Evolutionary conservation across 2,329 filamentous ascomycete genomes (phyloP).

Genomic region (Paramyrothecium sp.): DNA sequence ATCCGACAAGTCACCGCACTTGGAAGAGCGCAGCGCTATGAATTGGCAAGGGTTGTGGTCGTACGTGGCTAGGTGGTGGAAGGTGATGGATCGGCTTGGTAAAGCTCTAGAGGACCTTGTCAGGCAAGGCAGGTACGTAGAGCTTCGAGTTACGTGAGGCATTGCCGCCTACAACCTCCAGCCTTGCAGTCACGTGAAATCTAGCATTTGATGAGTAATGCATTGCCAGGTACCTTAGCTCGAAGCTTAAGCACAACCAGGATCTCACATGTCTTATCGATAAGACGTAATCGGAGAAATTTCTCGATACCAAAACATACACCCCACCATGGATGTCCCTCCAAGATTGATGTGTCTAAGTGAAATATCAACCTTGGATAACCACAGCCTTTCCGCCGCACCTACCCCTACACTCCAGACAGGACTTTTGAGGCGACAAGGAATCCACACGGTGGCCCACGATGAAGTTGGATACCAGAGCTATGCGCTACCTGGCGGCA

Average conservation of each 20-base stretch:
- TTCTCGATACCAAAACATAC: constrained; percentile 15
- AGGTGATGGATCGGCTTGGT: constrained; percentile 35
- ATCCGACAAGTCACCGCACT: not conserved
- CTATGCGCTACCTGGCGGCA: constrained; percentile 83
- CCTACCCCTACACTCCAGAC: not conserved
- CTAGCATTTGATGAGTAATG: constrained; percentile 10
- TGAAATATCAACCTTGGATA: constrained; percentile 1
- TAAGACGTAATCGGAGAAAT: constrained; percentile 27
- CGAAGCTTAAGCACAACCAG: not conserved
- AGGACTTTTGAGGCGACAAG: not conserved
- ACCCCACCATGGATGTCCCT: constrained; percentile 23
- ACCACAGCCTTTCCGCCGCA: not conserved
- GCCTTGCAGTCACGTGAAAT: constrained; percentile 29
- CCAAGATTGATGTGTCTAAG: not conserved
- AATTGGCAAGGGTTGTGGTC: constrained; percentile 17
- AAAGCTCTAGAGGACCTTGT: constrained; percentile 29
- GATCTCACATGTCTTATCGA: constrained; percentile 20
- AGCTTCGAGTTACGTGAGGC: constrained; percentile 45
- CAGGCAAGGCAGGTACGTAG: constrained; percentile 4
- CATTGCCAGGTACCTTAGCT: not conserved
- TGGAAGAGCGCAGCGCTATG: constrained; percentile 11
- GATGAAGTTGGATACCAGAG: constrained; percentile 96
- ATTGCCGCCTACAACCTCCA: constrained; percentile 37
- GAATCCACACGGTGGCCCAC: constrained; percentile 12
- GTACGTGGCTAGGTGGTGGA: constrained; percentile 28